Conservation (phyloP, 1,284 basidiomycete genomes). For the Malassezia caprae region DNA sequence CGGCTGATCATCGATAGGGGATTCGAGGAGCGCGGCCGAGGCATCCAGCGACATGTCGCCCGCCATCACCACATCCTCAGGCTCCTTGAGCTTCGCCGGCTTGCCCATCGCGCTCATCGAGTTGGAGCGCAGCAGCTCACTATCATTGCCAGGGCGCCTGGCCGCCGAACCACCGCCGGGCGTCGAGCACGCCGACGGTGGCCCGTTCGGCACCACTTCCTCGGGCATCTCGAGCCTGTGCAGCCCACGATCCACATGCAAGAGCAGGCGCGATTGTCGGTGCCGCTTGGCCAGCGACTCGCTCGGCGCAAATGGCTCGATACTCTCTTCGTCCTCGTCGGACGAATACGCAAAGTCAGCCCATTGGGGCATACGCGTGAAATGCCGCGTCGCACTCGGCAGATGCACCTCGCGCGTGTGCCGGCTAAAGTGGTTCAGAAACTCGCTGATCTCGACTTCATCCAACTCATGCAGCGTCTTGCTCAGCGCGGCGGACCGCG, state of each 20-base stretch:
- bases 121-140: neutral
- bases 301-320: neutral
- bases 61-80: neutral
- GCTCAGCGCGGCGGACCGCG: slow-evolving; percentile 16
- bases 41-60: neutral
- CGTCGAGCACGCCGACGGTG: neutral
- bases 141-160: neutral
- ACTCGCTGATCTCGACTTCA: slow-evolving; percentile 42
- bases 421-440: slow-evolving; percentile 36
- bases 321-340: slow-evolving; percentile 16
- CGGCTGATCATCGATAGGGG: neutral
- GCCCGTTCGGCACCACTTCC: neutral
- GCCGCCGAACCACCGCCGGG: neutral
- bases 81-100: neutral
- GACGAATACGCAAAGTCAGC: slow-evolving; percentile 41
- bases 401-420: slow-evolving; percentile 45
- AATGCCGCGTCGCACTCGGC: slow-evolving; percentile 20
- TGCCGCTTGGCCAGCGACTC: neutral
- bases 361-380: slow-evolving; percentile 43
- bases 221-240: slow-evolving; percentile 21
- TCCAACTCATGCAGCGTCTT: slow-evolving; percentile 42
- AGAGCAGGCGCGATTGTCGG: slow-evolving; percentile 27
- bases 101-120: neutral
- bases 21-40: neutral
- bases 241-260: slow-evolving; percentile 39